Percentiles rank a stretch among this genome's conserved stretches.
Evolutionary conservation across 208 protist genomes (phyloP).

Genomic region (Leptomonas pyrrhocoris): DNA sequence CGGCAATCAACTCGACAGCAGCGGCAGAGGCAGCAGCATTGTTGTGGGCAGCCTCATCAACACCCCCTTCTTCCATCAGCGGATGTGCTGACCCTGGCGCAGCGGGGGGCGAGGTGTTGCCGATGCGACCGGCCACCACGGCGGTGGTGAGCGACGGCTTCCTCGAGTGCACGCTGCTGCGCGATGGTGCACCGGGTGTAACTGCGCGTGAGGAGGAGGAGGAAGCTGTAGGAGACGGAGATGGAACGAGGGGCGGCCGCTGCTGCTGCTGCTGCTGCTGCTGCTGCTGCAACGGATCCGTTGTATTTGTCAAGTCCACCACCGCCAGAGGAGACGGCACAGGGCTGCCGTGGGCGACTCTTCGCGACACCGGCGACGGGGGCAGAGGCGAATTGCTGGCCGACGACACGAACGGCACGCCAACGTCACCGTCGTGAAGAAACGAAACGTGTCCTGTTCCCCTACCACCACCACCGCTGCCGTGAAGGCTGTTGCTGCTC

Average conservation of each 20-base stretch:
- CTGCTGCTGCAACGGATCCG: no score
- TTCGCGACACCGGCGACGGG: neutral
- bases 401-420: neutral
- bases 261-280: neutral
- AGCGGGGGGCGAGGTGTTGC: neutral
- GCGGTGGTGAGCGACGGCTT: conserved; percentile 5
- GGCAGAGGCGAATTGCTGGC: neutral
- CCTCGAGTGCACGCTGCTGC: conserved; percentile 2
- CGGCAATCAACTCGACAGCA: neutral
- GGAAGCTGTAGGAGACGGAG: neutral
- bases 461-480: neutral
- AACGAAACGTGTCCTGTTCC: neutral
- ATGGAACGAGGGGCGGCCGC: conserved; percentile 1
- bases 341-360: neutral
- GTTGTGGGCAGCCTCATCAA: no score
- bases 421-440: neutral
- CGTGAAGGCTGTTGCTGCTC: neutral
- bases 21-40: neutral
- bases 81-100: neutral
- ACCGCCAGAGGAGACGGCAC: neutral
- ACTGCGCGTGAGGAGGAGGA: neutral
- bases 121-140: no score
- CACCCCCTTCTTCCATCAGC: no score
- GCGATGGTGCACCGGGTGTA: neutral
- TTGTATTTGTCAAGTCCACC: neutral